Base-by-base conservation (phyloP, 2,329 filamentous ascomycete genomes). In the Monilinia aucupariae region DNA sequence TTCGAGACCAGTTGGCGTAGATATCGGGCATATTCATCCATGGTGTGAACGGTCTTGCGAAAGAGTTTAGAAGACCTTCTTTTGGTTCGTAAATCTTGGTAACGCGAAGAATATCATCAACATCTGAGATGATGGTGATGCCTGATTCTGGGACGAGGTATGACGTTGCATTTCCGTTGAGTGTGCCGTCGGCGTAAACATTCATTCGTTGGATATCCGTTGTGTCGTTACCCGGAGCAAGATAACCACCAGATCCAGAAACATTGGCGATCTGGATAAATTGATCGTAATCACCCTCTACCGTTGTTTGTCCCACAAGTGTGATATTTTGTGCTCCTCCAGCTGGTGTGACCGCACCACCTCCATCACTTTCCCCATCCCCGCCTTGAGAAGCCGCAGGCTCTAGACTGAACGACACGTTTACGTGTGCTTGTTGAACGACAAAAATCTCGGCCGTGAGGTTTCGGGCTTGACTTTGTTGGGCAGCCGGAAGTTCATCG, bases 21-120 rank as follows among this genome's bases (percentile, higher is more conserved):
- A 92, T 86, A 2, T 85, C 80, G 0, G 89, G 89, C 90, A 92
- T 92, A 75, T 92, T 88, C 79, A 87, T 79, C 89, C 89, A 92
- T 0, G 83, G 80, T 0, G 79, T 81, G 72, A 90, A 92, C 0
- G 86, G 79, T 4, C 84, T 81, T 0, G 89, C 89, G 70, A 92
- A 92, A 0, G 88, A 86, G 76, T 92, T 92, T 13, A 92, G 78
- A 0, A 92, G 78, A 6, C 89, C 90, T 71, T 92, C 82, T 67
- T 85, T 84, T 0, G 89, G 89, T 54, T 89, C 75, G 73, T 90
- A 92, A 72, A 92, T 92, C 75, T 91, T 90, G 62, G 89, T 92
- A 1, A 92, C 77, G n/a, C 89, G 85, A 0, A 92, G 81, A 64
- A 91, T 91, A 71, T 92, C 90, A 68, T 92, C 89, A 65, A 92